phyloP scores from a whole-genome alignment of 257 asterid genomes.

The Przewalskia tangutica region DNA sequence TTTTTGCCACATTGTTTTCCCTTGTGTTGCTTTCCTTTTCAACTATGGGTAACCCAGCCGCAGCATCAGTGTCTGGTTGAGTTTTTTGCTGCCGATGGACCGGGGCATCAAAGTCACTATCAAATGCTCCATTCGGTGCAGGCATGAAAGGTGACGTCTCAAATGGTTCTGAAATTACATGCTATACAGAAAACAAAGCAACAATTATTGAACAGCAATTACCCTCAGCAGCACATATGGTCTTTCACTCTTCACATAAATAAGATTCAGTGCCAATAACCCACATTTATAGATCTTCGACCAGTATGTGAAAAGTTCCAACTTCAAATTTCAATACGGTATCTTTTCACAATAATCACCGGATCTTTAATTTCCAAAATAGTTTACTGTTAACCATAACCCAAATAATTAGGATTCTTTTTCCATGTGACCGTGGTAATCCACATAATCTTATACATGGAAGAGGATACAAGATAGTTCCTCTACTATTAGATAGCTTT shows the following conservation, averaged over 20 bases:
- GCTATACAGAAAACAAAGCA: conserved; percentile 45
- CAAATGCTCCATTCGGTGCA: conserved; percentile 59
- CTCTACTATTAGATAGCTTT: background rate
- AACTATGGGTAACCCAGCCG: conserved; percentile 34
- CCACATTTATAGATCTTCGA: background rate
- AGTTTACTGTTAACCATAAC: background rate
- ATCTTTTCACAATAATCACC: background rate
- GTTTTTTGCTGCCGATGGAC: conserved; percentile 46
- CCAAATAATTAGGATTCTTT: background rate
- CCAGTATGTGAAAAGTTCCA: background rate
- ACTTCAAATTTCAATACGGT: background rate
- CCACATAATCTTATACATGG: background rate
- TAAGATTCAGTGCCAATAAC: background rate
- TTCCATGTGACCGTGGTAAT: background rate
- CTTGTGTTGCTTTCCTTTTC: conserved; percentile 63
- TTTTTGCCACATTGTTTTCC: conserved; percentile 95
- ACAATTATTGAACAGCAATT: background rate
- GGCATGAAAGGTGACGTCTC: conserved; percentile 97
- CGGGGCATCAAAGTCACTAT: conserved; percentile 52
- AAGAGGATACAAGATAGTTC: background rate
- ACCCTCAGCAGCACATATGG: background rate
- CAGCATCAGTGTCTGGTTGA: conserved; percentile 51
- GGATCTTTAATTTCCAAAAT: background rate
- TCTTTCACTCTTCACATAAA: background rate
- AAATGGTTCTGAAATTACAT: conserved; percentile 85